Evolutionary conservation across 176 grass and related monocot genomes (phyloP), one percentile per base, ranked within the genome.

Genomic region (Aegilops speltoides): DNA sequence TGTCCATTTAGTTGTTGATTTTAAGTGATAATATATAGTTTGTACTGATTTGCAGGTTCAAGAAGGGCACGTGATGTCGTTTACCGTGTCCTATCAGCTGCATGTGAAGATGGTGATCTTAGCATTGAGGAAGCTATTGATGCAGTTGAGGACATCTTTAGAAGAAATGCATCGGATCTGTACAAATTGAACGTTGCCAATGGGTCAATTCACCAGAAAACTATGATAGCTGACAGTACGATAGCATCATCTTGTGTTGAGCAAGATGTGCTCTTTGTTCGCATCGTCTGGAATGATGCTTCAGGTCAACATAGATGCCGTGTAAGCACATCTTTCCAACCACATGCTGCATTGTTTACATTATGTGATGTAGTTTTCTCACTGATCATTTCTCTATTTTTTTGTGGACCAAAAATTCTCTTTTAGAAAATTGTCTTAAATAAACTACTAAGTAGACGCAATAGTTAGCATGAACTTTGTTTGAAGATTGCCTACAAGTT

Each of bases 241-340:
- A 76, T 70, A 41, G 73, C 87, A 13, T 83, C 72, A 67, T 91
- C 76, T 86, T 76, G 48, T 60, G 68, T 77, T 74, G 79, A 73
- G 71, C 76, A 91, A 83, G 88, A 95, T 64, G 64, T 94, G 26
- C 69, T 92, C 54, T 98, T 98, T 85, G 92, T 98, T 80, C 96
- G 96, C 68, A 84, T 98, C 19, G 76, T 96, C 79, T 98, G 96
- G 96, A 82, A 46, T 29, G 96, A 98, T 94, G 77, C 90, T 85
- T 98, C 96, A 77, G 96, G 88, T 71, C 93, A 98, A 96, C 61
- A 91, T 88, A 89, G 96, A 92, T 98, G 96, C 24, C 93, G 96
- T 48, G 96, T 98, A 81, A 98, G 91, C 83, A 86, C 67, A 66
- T 75, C 46, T 87, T 89, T 80, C 45, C 50, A 33, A 75, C 7